Conservation (phyloP, 352 stramenopile species). For the Pythium sukuiense region DNA sequence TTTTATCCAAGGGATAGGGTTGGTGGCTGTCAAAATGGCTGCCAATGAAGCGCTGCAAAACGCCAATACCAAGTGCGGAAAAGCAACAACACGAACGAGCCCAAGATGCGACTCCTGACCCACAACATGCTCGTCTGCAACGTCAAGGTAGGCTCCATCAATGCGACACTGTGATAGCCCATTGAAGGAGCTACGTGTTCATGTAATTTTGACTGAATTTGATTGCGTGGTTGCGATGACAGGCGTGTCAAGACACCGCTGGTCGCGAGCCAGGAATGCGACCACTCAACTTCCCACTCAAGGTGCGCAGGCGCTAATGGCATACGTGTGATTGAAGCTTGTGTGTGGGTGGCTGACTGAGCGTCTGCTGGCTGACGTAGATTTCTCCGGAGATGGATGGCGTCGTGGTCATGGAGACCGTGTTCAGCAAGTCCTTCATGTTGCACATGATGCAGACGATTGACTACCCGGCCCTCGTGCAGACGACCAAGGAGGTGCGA, state of each 20-base stretch:
- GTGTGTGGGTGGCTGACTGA: background rate
- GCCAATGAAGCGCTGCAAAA: conserved; percentile 15
- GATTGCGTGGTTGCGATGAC: background rate
- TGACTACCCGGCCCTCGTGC: conserved; percentile 71
- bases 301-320: conserved; percentile 33
- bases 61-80: conserved; percentile 1
- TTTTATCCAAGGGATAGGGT: conserved; percentile 10
- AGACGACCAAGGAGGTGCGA: conserved; percentile 73
- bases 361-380: conserved; percentile 26
- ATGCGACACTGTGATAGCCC: background rate
- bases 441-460: conserved; percentile 87
- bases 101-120: conserved; percentile 78
- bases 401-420: conserved; percentile 74
- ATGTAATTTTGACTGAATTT: conserved; percentile 11
- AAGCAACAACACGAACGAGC: conserved; percentile 4
- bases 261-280: conserved; percentile 52
- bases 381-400: conserved; percentile 80
- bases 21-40: conserved; percentile 22
- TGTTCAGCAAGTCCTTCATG: conserved; percentile 86
- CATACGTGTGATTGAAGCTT: too few relatives aligned
- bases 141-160: conserved; percentile 51
- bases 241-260: conserved; percentile 78
- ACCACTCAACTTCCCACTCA: conserved; percentile 82
- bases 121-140: conserved; percentile 90
- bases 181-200: background rate